Percentiles rank a stretch among this genome's conserved stretches.
Evolutionary conservation across 2,329 filamentous ascomycete species (phyloP).

Genomic region (Colletotrichum eleusines): DNA sequence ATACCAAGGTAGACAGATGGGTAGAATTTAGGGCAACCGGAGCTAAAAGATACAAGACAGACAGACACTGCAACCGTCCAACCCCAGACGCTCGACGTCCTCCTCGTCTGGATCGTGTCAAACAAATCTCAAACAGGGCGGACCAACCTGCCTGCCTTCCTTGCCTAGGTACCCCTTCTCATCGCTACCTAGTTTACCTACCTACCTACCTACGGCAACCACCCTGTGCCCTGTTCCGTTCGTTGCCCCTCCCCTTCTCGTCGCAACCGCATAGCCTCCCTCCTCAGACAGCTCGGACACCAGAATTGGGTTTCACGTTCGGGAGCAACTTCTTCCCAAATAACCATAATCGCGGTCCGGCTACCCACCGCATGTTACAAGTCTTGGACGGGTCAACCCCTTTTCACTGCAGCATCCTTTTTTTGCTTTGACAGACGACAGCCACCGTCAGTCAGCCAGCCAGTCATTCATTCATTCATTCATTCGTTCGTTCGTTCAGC

Average conservation of each 20-base stretch:
- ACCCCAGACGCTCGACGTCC: slow-evolving; percentile 34
- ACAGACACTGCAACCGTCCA: slow-evolving; percentile 20
- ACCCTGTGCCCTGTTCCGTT: slow-evolving; percentile 23
- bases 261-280: slow-evolving; percentile 36
- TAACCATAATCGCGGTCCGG: slow-evolving; percentile 32
- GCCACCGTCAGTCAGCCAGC: background rate
- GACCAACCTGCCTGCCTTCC: slow-evolving; percentile 18
- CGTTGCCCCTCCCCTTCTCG: slow-evolving; percentile 17
- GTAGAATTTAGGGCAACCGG: slow-evolving; percentile 1
- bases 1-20: background rate
- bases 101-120: slow-evolving; percentile 41
- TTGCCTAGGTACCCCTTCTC: background rate
- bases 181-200: too few species aligned
- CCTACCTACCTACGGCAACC: background rate
- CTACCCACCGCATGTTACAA: slow-evolving; percentile 23
- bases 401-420: slow-evolving; percentile 20
- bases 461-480: background rate
- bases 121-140: slow-evolving; percentile 42
- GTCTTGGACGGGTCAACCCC: slow-evolving; percentile 31
- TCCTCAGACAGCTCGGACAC: slow-evolving; percentile 41
- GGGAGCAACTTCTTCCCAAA: slow-evolving; percentile 37
- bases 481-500: background rate
- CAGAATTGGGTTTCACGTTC: slow-evolving; percentile 42
- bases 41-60: background rate
- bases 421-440: slow-evolving; percentile 33